Evolutionary conservation across 225 moss, liverwort and hornwort species (phyloP).

Genomic region (Sphagnum tenellum): DNA sequence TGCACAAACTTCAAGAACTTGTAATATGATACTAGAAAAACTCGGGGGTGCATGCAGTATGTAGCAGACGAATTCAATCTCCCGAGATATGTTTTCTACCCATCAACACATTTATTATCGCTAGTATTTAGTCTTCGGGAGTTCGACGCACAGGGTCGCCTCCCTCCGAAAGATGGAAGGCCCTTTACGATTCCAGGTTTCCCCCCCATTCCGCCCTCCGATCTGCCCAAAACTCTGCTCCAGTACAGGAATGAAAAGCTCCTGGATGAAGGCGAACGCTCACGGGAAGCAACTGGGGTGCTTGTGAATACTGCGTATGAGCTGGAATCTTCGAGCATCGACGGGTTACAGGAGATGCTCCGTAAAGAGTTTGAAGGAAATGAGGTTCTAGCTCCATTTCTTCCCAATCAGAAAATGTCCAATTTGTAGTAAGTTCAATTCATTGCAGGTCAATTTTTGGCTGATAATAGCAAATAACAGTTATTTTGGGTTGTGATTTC

Average conservation of each 20-base stretch:
- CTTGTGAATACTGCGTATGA: slow-evolving; percentile 38
- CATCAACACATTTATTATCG: slow-evolving; percentile 7
- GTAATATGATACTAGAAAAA: too few relatives aligned
- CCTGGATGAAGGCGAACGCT: slow-evolving; percentile 18
- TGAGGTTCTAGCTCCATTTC: slow-evolving; percentile 4
- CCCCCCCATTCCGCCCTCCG: slow-evolving; percentile 19
- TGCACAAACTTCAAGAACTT: too few relatives aligned
- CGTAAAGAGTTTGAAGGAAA: neutral
- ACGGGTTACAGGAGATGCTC: slow-evolving; percentile 12
- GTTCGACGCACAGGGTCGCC: slow-evolving; percentile 18
- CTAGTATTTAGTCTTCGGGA: slow-evolving; percentile 19
- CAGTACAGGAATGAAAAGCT: neutral
- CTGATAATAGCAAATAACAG: too few relatives aligned
- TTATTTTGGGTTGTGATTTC: too few relatives aligned
- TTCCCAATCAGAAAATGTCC: too few relatives aligned
- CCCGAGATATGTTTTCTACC: too few relatives aligned
- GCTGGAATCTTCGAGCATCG: slow-evolving; percentile 9
- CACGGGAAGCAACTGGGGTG: slow-evolving; percentile 25
- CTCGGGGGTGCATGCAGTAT: too few relatives aligned
- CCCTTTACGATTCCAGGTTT: slow-evolving; percentile 22
- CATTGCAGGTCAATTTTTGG: too few relatives aligned
- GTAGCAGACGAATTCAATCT: too few relatives aligned
- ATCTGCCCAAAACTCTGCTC: slow-evolving; percentile 37
- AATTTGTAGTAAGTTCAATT: too few relatives aligned
- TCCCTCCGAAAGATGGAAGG: slow-evolving; percentile 10